Percentiles rank a stretch among this genome's conserved stretches.
These are phyloP conservation scores for Gossypium ekmanianum DNA, from an alignment of 345 rosid genomes.

Conservation along the genomic window DNA sequence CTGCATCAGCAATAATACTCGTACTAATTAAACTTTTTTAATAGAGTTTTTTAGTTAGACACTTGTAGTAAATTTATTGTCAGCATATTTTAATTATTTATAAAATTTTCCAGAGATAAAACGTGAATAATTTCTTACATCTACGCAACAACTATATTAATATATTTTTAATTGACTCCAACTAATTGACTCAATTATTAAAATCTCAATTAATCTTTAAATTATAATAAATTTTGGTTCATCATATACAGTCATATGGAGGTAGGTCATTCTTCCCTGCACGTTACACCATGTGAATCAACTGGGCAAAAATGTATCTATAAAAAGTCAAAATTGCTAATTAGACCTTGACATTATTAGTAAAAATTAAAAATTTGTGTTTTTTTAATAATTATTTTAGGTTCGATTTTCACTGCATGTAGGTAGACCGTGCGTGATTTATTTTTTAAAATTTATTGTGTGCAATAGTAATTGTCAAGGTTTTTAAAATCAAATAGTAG, in stretches of 20 bases:
- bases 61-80: too few relatives aligned
- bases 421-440: too few relatives aligned
- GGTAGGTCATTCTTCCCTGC: not conserved
- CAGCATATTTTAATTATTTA: too few relatives aligned
- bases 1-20: accelerated
- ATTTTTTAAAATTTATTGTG: too few relatives aligned
- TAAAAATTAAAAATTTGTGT: too few relatives aligned
- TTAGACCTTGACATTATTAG: too few relatives aligned
- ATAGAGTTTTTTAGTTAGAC: too few relatives aligned
- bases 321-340: too few relatives aligned
- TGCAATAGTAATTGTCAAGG: accelerated
- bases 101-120: too few relatives aligned
- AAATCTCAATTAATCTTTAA: not conserved
- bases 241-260: not conserved
- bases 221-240: not conserved
- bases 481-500: too few relatives aligned
- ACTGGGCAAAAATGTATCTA: not conserved
- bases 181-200: not conserved
- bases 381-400: too few relatives aligned
- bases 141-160: not conserved
- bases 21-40: too few relatives aligned
- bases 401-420: not conserved
- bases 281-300: conserved; percentile 14
- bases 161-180: not conserved
- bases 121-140: not conserved